Base-by-base conservation (phyloP, 345 rosid species). In the Rhodamnia rubescens region DNA sequence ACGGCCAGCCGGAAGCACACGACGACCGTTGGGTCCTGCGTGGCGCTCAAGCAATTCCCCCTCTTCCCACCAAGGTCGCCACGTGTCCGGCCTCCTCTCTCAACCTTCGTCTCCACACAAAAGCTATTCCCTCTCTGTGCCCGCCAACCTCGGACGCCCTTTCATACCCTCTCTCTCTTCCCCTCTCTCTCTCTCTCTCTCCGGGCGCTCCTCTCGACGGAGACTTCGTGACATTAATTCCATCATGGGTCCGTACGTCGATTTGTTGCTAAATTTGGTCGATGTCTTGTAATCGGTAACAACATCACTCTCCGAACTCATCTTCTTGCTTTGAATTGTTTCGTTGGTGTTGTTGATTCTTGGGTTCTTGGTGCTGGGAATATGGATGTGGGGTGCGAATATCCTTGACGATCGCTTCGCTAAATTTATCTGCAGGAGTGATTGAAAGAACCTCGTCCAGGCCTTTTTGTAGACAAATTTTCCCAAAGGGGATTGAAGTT, bases 91-190 rank as follows among this genome's bases (percentile, higher is more conserved):
- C 78, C 32, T 75, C 15, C 88, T 32, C 47, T 52, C 8, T 14
- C 85, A 15, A 22, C 74, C 74, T 52, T 8, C 21, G 82, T 20
- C 64, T 82, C 42, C 44, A 18, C 87, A 24, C 53, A 50, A 16
- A 9, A 20, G 11, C 5, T 53, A 18, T 29, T 44, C 80, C 82
- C 69, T 32, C 87, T 64, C 11, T 27, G 8, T 90, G 87, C 92
- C 94, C 98, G 96, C 95, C 96, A 93, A 74, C 89, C 78, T 87
- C 96, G 94, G 91, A 75, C 92, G 74, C 92, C 89, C 93, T 83
- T 87, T 58, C 85, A 13, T 50, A 7, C 84, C 40, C 86, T 74
- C 57, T 20, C 47, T 22, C 69, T 61, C 54, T 42, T 50, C 18
- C 51, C 12, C 81, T 44, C 50, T 9, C 47, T 42, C 50, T 1